phyloP scores from a whole-genome alignment of 306 rosid species.

The Quercus bicolor region DNA sequence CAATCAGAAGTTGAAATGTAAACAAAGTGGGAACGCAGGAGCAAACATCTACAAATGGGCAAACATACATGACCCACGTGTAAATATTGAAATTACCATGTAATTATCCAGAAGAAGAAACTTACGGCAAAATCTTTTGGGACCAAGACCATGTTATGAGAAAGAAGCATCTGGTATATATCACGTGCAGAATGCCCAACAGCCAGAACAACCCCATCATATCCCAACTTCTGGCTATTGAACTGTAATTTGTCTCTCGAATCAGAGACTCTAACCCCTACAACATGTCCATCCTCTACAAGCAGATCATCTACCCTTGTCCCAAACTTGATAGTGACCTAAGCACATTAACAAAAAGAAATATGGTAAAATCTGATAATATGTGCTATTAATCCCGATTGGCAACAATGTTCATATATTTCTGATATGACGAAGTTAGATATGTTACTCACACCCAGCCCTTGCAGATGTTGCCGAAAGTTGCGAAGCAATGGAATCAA shows the following conservation, averaged over 20 bases:
- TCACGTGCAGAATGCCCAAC: constrained; percentile 99
- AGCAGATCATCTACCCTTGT: constrained; percentile 83
- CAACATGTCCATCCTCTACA: constrained; percentile 50
- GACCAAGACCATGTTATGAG: constrained; percentile 68
- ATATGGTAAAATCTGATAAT: constrained; percentile 15
- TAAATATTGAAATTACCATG: not conserved
- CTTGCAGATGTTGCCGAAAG: constrained; percentile 75
- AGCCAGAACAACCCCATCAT: constrained; percentile 83
- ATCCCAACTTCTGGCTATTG: constrained; percentile 57
- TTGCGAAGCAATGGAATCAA: constrained; percentile 91
- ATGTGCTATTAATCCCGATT: constrained; percentile 18
- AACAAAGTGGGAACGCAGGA: not conserved
- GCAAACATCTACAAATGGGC: not conserved
- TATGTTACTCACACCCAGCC: constrained; percentile 73
- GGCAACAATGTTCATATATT: constrained; percentile 3
- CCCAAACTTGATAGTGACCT: constrained; percentile 92
- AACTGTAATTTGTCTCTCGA: constrained; percentile 50
- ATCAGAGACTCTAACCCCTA: constrained; percentile 70
- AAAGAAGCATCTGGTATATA: constrained; percentile 71
- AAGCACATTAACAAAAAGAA: constrained; percentile 17
- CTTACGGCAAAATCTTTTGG: constrained; percentile 93
- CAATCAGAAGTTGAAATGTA: not conserved
- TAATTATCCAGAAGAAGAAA: constrained; percentile 27
- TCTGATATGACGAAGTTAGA: constrained; percentile 16
- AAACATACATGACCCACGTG: not conserved